Evolutionary conservation across 306 rosid species (phyloP), one percentile per base, ranked within the genome.

Genomic region (Coriaria nepalensis): DNA sequence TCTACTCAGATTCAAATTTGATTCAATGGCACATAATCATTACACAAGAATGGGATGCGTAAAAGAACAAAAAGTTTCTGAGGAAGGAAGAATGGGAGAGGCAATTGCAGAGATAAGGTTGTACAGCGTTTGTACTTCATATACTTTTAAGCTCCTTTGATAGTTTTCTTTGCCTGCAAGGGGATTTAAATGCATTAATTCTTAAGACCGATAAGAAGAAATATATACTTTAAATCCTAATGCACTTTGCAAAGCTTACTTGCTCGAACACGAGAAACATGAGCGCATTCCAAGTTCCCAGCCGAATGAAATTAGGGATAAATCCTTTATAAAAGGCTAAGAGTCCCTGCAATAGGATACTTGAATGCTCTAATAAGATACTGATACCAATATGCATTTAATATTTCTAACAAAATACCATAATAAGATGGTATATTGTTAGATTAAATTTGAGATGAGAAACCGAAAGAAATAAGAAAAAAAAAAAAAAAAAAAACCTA

Each of bases 271-370:
- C 66, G 58, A 92, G 79, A 75, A 92, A 92, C 98, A 92, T 85
- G 43, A 85, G 33, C 50, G 59, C 86, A 43, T 83, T 92, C 98
- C 96, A 85, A 39, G 74, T 66, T 67, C 98, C 98, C 38, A 84
- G 68, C 68, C 98, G 87, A 43, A 65, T 68, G 55, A 92, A 82
- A 68, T 85, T 92, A 39, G 94, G 92, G 61, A 79, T 66, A 67
- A 92, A 92, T 57, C 98, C 98, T 72, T 92, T 92, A 52, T 92
- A 92, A 54, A 92, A 92, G 76, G 98, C 98, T 33, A 68, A 56
- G 65, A 83, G 54, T 53, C 98, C 98, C 98, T 92, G 96, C 74
- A 67, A 48, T 46, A 73, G 44, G 56, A 42, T 57, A 38, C 43
- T 50, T 6, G 51, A 44, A 50, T 49, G 49, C 13, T 67, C 53